Evolutionary conservation across 768 basidiomycete genomes (phyloP).

Genomic region (Steccherinum ochraceum): DNA sequence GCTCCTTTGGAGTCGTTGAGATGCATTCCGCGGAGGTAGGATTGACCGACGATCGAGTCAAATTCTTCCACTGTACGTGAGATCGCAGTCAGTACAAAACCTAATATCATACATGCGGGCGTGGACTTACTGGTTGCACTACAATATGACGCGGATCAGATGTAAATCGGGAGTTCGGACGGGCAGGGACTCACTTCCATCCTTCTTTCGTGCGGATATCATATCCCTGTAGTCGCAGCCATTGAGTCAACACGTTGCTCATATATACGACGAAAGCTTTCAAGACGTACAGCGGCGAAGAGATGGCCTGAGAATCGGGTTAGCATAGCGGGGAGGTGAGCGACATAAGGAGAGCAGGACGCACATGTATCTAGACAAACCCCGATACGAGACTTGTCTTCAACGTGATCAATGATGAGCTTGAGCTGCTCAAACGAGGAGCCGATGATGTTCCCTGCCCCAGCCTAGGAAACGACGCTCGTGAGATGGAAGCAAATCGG

Average conservation of each 20-base stretch:
- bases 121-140: not conserved
- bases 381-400: constrained; percentile 70
- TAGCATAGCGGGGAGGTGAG: not conserved
- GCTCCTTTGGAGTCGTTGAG: constrained; percentile 76
- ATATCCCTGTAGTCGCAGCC: constrained; percentile 58
- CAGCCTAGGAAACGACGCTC: constrained; percentile 44
- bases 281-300: constrained; percentile 59
- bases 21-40: constrained; percentile 79
- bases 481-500: too few species aligned
- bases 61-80: constrained; percentile 49
- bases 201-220: constrained; percentile 68
- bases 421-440: constrained; percentile 62
- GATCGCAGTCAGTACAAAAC: not conserved
- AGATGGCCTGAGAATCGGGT: constrained; percentile 54
- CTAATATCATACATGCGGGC: not conserved
- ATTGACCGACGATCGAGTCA: constrained; percentile 59
- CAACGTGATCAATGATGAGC: constrained; percentile 60
- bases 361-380: constrained; percentile 85
- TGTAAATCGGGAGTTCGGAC: too few species aligned
- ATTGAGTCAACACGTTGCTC: not conserved
- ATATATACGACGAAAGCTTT: not conserved
- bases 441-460: constrained; percentile 74
- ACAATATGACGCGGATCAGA: too few species aligned
- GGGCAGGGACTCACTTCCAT: constrained; percentile 54
- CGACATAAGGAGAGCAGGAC: constrained; percentile 11